Conservation (phyloP, 1,284 basidiomycete genomes). For the Lentinula novae-zelandiae region DNA sequence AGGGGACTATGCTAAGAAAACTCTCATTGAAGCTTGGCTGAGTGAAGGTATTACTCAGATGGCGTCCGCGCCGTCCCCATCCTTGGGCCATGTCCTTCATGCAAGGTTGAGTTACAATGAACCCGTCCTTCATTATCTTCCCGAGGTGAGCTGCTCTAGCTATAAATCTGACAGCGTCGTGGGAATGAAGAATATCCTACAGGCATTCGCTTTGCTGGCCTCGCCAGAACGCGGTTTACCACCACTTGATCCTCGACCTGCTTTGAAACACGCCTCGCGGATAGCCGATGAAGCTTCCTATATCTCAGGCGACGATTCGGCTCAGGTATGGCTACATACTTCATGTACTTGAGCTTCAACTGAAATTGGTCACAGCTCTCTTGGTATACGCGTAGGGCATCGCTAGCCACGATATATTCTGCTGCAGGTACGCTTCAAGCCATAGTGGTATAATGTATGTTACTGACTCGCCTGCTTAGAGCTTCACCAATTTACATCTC, state of each 20-base stretch:
- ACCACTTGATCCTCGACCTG: slow-evolving; percentile 55
- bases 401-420: slow-evolving; percentile 60
- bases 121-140: slow-evolving; percentile 55
- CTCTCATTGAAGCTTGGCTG: slow-evolving; percentile 69
- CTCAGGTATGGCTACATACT: slow-evolving; percentile 42
- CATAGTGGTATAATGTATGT: not conserved
- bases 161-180: not conserved
- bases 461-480: slow-evolving; percentile 34
- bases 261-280: slow-evolving; percentile 50
- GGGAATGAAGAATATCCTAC: not conserved
- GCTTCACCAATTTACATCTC: slow-evolving; percentile 71
- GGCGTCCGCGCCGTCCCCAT: slow-evolving; percentile 30
- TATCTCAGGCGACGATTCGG: slow-evolving; percentile 43
- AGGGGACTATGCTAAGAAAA: slow-evolving; percentile 60
- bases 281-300: slow-evolving; percentile 71
- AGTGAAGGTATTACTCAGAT: slow-evolving; percentile 59
- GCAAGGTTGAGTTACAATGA: slow-evolving; percentile 59
- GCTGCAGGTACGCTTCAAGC: slow-evolving; percentile 43
- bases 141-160: slow-evolving; percentile 46
- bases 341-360: slow-evolving; percentile 2
- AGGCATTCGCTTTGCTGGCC: slow-evolving; percentile 66
- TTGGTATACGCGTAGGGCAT: slow-evolving; percentile 65
- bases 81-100: slow-evolving; percentile 33
- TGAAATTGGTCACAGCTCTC: slow-evolving; percentile 38
- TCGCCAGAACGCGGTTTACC: slow-evolving; percentile 43